A percentile compares a stretch with the other conserved stretches of the same genome.
Conservation (phyloP, 2,329 filamentous ascomycete genomes). For the Fusarium virguliforme region DNA sequence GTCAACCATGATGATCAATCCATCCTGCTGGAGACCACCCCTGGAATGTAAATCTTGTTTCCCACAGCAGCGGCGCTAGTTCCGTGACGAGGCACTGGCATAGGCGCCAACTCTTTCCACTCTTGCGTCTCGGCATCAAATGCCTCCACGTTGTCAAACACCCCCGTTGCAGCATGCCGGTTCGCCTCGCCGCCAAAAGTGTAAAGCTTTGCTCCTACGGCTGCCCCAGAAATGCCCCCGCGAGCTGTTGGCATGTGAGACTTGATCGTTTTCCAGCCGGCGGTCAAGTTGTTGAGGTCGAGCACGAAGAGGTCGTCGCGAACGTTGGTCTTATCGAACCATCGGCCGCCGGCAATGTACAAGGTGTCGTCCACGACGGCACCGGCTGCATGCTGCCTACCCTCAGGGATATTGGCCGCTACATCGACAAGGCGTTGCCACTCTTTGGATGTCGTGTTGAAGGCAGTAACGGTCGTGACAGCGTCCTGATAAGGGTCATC, state of each 20-base stretch:
- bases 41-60: conserved; percentile 1
- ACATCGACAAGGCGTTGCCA: neutral
- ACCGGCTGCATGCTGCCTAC: neutral
- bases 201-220: neutral
- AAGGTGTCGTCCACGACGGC: neutral
- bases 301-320: neutral
- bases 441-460: neutral
- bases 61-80: neutral
- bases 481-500: neutral
- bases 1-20: neutral
- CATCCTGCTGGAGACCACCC: conserved; percentile 3
- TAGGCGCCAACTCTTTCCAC: neutral
- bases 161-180: neutral
- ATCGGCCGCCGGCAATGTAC: neutral
- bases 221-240: neutral
- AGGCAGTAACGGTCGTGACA: neutral
- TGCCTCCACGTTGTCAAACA: neutral
- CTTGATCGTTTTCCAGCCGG: neutral
- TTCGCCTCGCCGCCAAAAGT: conserved; percentile 1
- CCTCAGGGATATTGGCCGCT: conserved; percentile 3
- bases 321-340: neutral
- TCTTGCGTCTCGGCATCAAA: neutral
- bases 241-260: conserved; percentile 4
- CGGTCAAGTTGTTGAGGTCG: neutral
- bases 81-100: neutral